Evolutionary conservation across 2,329 filamentous ascomycete genomes (phyloP).

Genomic region (Grosmannia clavigera): DNA sequence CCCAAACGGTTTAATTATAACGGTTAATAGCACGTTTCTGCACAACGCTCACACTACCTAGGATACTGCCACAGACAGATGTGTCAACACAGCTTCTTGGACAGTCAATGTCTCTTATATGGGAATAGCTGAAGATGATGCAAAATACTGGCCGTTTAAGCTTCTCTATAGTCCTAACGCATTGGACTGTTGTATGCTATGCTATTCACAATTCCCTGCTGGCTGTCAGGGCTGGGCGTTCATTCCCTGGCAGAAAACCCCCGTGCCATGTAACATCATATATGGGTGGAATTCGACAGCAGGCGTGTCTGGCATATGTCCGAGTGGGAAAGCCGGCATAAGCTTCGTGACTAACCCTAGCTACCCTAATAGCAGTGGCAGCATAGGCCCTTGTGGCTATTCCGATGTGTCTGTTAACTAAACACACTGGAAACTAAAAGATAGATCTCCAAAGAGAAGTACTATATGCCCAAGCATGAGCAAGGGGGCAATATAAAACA

Average conservation of each 20-base stretch:
- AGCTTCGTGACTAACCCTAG: slow-evolving; percentile 1
- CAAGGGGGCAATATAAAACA: no score
- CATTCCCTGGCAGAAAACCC: slow-evolving; percentile 8
- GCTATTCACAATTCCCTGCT: not conserved
- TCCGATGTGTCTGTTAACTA: no score
- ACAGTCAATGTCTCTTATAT: slow-evolving; percentile 6
- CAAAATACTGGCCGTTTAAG: slow-evolving; percentile 7
- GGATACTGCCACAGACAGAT: not conserved
- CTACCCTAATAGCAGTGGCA: slow-evolving; percentile 4
- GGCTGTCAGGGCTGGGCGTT: slow-evolving; percentile 11
- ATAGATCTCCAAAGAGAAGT: not conserved
- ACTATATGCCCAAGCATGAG: no score
- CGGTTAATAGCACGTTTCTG: not conserved
- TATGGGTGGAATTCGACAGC: slow-evolving; percentile 7
- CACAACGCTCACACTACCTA: not conserved
- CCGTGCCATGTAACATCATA: slow-evolving; percentile 9
- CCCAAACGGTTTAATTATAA: not conserved
- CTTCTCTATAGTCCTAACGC: not conserved
- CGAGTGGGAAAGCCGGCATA: slow-evolving; percentile 5
- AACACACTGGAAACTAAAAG: not conserved
- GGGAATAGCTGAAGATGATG: slow-evolving; percentile 3
- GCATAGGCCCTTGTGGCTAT: slow-evolving; percentile 7
- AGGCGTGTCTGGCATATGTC: slow-evolving; percentile 1
- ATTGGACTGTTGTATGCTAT: slow-evolving; percentile 6
- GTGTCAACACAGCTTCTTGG: slow-evolving; percentile 1